phyloP scores from a whole-genome alignment of 352 stramenopile genomes.

The Peronosclerospora sorghi region DNA sequence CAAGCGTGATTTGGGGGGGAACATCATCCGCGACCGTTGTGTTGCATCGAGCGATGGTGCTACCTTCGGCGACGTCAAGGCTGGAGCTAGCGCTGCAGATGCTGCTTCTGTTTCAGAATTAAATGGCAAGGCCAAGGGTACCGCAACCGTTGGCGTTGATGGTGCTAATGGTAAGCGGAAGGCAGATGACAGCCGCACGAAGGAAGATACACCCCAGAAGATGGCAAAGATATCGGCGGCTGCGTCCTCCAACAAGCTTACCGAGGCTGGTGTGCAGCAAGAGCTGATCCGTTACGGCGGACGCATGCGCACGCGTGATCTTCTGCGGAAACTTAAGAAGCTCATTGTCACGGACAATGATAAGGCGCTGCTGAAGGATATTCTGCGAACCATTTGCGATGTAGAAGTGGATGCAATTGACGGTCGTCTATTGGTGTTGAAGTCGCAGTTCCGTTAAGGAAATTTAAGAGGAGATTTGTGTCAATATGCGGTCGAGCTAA shows the following conservation, averaged over 20 bases:
- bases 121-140: slow-evolving; percentile 15
- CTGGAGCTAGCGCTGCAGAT: slow-evolving; percentile 13
- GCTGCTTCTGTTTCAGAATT: slow-evolving; percentile 11
- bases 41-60: slow-evolving; percentile 8
- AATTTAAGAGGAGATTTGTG: not conserved
- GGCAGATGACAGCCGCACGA: slow-evolving; percentile 24
- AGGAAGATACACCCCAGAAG: slow-evolving; percentile 43
- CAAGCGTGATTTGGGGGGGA: slow-evolving; percentile 62
- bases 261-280: slow-evolving; percentile 72
- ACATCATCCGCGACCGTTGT: slow-evolving; percentile 66
- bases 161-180: slow-evolving; percentile 40
- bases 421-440: slow-evolving; percentile 68
- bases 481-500: no score
- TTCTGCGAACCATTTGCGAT: slow-evolving; percentile 80
- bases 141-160: slow-evolving; percentile 6
- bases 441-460: slow-evolving; percentile 77
- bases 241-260: slow-evolving; percentile 49
- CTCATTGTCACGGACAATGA: slow-evolving; percentile 72
- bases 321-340: slow-evolving; percentile 77
- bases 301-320: slow-evolving; percentile 65
- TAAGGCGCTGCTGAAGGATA: slow-evolving; percentile 76
- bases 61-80: slow-evolving; percentile 19
- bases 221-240: slow-evolving; percentile 19
- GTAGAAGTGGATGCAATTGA: slow-evolving; percentile 80
- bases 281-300: slow-evolving; percentile 75